These are phyloP conservation scores for Penicillium hesseltinei DNA, from an alignment of 2,329 filamentous ascomycete species.

Conservation along the genomic window DNA sequence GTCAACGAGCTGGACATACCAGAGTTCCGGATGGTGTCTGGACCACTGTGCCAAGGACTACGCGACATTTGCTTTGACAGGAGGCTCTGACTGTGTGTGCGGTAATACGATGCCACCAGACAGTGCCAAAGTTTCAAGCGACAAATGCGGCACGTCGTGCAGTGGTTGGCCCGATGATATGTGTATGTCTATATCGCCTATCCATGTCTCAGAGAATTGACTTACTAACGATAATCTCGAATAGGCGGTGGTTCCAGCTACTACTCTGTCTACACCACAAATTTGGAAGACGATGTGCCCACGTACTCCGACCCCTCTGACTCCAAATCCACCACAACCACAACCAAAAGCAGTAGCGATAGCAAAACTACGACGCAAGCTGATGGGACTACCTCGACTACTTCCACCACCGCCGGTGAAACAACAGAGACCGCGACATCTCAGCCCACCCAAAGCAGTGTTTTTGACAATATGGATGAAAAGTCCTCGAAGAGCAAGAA, in stretches of 20 bases:
- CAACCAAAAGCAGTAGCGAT: slow-evolving; percentile 18
- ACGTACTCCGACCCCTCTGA: slow-evolving; percentile 23
- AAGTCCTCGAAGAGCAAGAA: slow-evolving; percentile 53
- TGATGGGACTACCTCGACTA: slow-evolving; percentile 8
- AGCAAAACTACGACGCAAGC: slow-evolving; percentile 12
- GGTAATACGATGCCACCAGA: slow-evolving; percentile 65
- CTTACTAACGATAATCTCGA: slow-evolving; percentile 19
- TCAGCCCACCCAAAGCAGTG: slow-evolving; percentile 15
- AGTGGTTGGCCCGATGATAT: slow-evolving; percentile 60
- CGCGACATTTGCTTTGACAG: slow-evolving; percentile 62
- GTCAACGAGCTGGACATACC: slow-evolving; percentile 53
- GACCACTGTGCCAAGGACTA: slow-evolving; percentile 49
- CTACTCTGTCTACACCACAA: slow-evolving; percentile 55
- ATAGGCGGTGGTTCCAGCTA: slow-evolving; percentile 58
- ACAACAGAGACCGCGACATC: slow-evolving; percentile 39
- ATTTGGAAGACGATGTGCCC: slow-evolving; percentile 41
- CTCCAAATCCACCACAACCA: slow-evolving; percentile 19
- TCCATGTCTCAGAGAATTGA: slow-evolving; percentile 3
- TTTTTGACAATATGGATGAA: slow-evolving; percentile 3
- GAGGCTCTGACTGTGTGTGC: slow-evolving; percentile 68
- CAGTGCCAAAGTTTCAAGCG: slow-evolving; percentile 54
- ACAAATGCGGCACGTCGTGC: slow-evolving; percentile 65
- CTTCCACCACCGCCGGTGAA: slow-evolving; percentile 26
- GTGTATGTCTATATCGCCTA: slow-evolving; percentile 54
- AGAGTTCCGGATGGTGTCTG: slow-evolving; percentile 57